phyloP scores from a whole-genome alignment of 495 filamentous ascomycete species.

The Trypethelium eluteriae region DNA sequence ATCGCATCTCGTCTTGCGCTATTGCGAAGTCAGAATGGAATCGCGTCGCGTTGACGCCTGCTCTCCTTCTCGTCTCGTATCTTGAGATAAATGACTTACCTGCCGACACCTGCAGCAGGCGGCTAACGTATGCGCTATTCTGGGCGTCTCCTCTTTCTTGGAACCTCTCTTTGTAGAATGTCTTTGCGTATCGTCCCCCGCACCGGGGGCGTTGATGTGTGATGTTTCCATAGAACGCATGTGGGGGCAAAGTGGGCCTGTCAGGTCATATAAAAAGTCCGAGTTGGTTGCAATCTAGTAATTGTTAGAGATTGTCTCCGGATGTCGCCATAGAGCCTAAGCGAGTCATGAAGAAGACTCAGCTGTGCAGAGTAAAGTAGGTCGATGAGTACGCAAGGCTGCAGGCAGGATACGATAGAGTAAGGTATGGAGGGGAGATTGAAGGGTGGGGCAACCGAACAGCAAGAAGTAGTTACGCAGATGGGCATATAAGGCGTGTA shows the following conservation, averaged over 20 bases:
- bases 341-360: not conserved
- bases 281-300: no score
- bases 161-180: slow-evolving; percentile 1
- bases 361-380: not conserved
- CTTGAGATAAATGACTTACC: slow-evolving; percentile 44
- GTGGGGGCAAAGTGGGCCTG: no score
- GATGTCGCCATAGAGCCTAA: no score
- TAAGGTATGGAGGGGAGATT: no score
- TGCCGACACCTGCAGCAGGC: slow-evolving; percentile 80
- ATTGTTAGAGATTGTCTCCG: not conserved
- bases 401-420: no score
- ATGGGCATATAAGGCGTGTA: no score
- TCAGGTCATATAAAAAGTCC: no score
- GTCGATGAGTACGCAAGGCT: not conserved
- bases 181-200: slow-evolving; percentile 2
- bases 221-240: not conserved
- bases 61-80: not conserved
- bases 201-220: not conserved
- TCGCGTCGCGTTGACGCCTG: no score
- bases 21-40: not conserved
- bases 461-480: no score
- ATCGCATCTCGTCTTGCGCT: slow-evolving; percentile 94
- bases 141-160: slow-evolving; percentile 1
- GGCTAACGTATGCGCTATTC: slow-evolving; percentile 73
- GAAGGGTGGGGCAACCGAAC: no score